A percentile compares a stretch with the other conserved stretches of the same genome.
These are phyloP conservation scores for Monosporozyma servazzii DNA, from an alignment of 805 yeast genomes.

Conservation along the genomic window DNA sequence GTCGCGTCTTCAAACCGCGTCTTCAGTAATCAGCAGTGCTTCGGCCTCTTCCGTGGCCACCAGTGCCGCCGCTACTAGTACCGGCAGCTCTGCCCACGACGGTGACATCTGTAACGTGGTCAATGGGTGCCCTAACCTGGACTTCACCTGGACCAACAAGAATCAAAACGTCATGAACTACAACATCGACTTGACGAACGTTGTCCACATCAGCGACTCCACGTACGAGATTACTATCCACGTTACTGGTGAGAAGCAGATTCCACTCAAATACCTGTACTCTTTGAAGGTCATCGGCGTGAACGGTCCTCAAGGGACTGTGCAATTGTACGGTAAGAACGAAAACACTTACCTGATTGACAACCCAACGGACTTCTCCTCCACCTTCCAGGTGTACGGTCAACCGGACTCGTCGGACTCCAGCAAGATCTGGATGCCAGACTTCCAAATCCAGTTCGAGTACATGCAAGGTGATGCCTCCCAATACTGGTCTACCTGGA, in stretches of 20 bases:
- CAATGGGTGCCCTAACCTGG: slow-evolving; percentile 14
- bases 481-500: background rate
- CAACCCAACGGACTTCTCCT: slow-evolving; percentile 17
- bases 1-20: too few species aligned
- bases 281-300: slow-evolving; percentile 13
- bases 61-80: too few species aligned
- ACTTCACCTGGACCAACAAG: slow-evolving; percentile 9
- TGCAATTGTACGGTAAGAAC: slow-evolving; percentile 13
- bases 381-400: slow-evolving; percentile 14
- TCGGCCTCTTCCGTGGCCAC: too few species aligned
- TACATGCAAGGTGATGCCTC: slow-evolving; percentile 7
- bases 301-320: slow-evolving; percentile 10
- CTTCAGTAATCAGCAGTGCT: too few species aligned
- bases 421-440: slow-evolving; percentile 14
- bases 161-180: slow-evolving; percentile 8
- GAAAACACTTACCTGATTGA: slow-evolving; percentile 9
- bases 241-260: slow-evolving; percentile 11
- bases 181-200: slow-evolving; percentile 9
- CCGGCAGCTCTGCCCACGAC: too few species aligned
- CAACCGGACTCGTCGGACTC: slow-evolving; percentile 1
- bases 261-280: slow-evolving; percentile 11
- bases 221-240: slow-evolving; percentile 15
- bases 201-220: slow-evolving; percentile 8
- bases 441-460: slow-evolving; percentile 15
- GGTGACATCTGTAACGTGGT: too few species aligned